Evolutionary conservation across 441 rosid species (phyloP).

Genomic region (Lepidium campestre): DNA sequence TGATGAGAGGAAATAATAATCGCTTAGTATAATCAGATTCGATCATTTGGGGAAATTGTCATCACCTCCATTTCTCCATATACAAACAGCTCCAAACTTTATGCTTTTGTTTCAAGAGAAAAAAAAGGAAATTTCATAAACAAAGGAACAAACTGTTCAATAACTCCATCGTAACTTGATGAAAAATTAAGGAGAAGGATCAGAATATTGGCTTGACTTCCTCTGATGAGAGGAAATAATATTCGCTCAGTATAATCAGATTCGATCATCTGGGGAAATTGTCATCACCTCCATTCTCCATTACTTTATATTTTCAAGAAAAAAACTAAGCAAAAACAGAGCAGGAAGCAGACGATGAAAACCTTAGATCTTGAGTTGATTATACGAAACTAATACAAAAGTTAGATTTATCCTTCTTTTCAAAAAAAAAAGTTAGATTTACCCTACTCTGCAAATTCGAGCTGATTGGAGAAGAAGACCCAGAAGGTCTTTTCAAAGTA

Average conservation of each 20-base stretch:
- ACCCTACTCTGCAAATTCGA: conserved; percentile 10
- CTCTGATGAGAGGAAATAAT: conserved; percentile 8
- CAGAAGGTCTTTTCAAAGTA: background rate
- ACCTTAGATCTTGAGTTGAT: background rate
- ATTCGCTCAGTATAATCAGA: conserved; percentile 25
- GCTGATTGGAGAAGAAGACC: background rate
- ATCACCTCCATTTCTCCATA: conserved; percentile 19
- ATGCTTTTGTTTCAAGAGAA: too few relatives aligned
- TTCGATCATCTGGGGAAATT: conserved; percentile 32
- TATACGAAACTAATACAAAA: background rate
- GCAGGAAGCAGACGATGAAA: background rate
- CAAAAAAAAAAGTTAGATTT: background rate
- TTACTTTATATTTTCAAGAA: background rate
- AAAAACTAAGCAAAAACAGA: background rate
- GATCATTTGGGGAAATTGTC: conserved; percentile 35
- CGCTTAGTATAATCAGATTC: conserved; percentile 27
- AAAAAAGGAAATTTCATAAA: background rate
- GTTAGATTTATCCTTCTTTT: conserved; percentile 7
- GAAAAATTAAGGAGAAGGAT: background rate
- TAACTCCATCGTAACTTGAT: background rate
- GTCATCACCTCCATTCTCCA: conserved; percentile 16
- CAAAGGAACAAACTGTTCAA: too few relatives aligned
- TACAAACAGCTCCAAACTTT: background rate
- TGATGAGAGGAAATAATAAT: conserved; percentile 5
- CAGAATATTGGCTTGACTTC: conserved; percentile 25